A percentile compares a stretch with the other conserved stretches of the same genome.
Conservation (phyloP, 2,329 filamentous ascomycete genomes). For the Gaeumannomyces sp. region DNA sequence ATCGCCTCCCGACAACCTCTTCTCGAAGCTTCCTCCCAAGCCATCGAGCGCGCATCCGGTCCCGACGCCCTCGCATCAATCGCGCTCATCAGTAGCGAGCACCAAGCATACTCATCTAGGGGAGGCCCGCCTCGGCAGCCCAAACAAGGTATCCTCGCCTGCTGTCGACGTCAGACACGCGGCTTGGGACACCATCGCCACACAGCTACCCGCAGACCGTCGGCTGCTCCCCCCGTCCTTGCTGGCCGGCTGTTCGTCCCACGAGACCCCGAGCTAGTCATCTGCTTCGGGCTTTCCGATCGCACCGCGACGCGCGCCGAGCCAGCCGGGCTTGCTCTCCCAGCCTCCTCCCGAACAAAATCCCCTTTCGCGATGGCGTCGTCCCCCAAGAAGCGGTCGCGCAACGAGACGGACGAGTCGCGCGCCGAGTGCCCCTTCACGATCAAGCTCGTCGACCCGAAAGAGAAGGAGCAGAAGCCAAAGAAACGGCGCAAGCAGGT, state of each 20-base stretch:
- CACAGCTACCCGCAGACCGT: neutral
- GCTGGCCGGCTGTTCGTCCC: neutral
- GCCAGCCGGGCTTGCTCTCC: neutral
- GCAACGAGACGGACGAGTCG: constrained; percentile 40
- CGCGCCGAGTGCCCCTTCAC: constrained; percentile 52
- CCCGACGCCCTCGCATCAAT: neutral
- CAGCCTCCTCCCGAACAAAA: too few relatives aligned
- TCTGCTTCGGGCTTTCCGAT: neutral
- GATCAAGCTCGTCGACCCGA: constrained; percentile 39
- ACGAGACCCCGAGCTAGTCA: too few relatives aligned
- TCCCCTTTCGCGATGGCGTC: constrained; percentile 26
- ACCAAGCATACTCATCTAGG: neutral
- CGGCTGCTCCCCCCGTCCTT: neutral
- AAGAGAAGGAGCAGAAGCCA: constrained; percentile 40
- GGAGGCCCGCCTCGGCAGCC: too few relatives aligned
- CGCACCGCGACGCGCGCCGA: neutral
- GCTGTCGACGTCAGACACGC: neutral
- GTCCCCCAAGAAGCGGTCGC: constrained; percentile 44
- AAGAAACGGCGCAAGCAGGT: constrained; percentile 37
- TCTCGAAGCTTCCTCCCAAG: neutral
- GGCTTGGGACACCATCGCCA: neutral
- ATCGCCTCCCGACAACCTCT: neutral
- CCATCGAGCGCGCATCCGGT: neutral
- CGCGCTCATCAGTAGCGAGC: neutral
- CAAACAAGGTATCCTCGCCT: neutral